Base-by-base conservation (phyloP, 495 filamentous ascomycete species). In the Penicillium crystallinum region DNA sequence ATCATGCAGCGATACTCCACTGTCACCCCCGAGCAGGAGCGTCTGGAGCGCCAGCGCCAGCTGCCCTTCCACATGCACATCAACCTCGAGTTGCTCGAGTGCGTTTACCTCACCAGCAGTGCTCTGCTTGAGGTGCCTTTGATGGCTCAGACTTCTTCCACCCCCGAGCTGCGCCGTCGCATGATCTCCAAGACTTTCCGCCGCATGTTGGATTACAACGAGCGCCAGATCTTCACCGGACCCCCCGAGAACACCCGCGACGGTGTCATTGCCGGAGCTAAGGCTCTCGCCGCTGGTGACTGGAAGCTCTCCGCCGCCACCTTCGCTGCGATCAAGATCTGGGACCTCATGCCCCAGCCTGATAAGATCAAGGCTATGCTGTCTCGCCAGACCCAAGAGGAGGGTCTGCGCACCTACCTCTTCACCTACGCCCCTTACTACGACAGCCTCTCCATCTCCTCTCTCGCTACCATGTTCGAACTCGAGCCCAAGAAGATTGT, bases 1-100 rank as follows among this genome's bases (percentile, higher is more conserved):
- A 95, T 96, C 77, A 91, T 97, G 56, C 95, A 97, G 75, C 83
- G 93, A 35, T 99, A 88, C 75, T 89, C 83, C 27, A 91, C 93
- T 61, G 91, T 97, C 50, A 89, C 89, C 15, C 95, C 93, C 5
- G 93, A 99, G 75, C 95, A 97, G 69, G 93, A 99, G 72, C 86
- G 92, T 55, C 81, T 97, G 21, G 93, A 99, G 71, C 84, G 91
- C 56, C 93, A 97, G 69, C 84, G 93, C 54, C 93, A 97, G 73
- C 79, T 99, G 53, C 93, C 93, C 37, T 99, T 99, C 82, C 93
- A 99, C 76, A 96, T 97, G 89, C 93, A 99, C 79, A 97, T 99
- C 78, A 99, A 99, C 77, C 80, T 99, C 18, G 93, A 99, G 62
- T 82, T 99, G 25, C 83, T 99, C 3, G 93, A 99, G 70, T 97